Base-by-base conservation (phyloP, 2,329 filamentous ascomycete species). In the Beauveria scarabaeidicola region DNA sequence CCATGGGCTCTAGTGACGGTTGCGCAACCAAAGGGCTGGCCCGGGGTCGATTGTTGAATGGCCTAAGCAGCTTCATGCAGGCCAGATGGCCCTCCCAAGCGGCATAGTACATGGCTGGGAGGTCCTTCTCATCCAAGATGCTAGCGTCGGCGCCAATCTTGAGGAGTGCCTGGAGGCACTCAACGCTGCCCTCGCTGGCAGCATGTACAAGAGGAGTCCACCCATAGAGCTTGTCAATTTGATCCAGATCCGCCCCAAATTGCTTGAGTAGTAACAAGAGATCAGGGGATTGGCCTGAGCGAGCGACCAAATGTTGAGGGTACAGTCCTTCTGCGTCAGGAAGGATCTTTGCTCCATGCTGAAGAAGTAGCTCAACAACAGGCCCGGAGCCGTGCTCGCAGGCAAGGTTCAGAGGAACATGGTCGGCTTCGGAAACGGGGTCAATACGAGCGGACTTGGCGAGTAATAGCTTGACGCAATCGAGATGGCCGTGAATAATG, bases 171-270 rank as follows among this genome's bases (percentile, higher is more conserved):
- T 91, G 84, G 47, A 99, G 78, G 68, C 92, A 97, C 27, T 89
- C 86, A 1, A 97, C 88, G 69, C 96, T 95, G 23, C 94, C 94
- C 75, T 99, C 94, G 69, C 92, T 96, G 10, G 94, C 94, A 2
- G 94, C 93, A 71, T 99, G 93, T 60, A 99, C 94, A 5, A 99
- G 79, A 0, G 94, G 92, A 2, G 94, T 97, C 94, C 94, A 99
- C 62, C 93, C 91, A 67, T 97, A 97, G 17, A 99, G 80, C 74
- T 96, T 97, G 73, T 99, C 94, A 36, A 90, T 81, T 71, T 97
- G 92, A 68, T 99, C 85, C 47, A 99, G 80, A 70, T 99, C 87
- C 23, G 91, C 93, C 1, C 92, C 92, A 68, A 94, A 92, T 54
- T 88, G 81, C 70, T 91, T 88, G 13, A 99, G 79, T 43, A 97